Conservation (phyloP, 225 moss, liverwort and hornwort genomes). For the Asterella californica region DNA sequence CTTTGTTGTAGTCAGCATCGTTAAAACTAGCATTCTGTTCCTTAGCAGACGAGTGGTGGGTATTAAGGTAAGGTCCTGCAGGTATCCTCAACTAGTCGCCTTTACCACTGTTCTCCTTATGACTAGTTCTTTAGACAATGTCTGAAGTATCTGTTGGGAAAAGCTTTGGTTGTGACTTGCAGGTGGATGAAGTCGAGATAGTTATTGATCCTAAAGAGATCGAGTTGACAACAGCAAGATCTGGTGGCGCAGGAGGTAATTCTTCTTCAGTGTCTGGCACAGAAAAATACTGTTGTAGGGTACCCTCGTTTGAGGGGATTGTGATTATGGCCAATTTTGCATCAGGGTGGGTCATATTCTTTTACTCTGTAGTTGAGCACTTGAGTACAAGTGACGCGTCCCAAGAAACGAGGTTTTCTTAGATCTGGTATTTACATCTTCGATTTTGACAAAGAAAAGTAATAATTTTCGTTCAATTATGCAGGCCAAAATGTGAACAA, state of each 20-base stretch:
- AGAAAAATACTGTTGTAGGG: not conserved
- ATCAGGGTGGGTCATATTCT: not conserved
- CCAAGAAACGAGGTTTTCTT: not conserved
- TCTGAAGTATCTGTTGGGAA: not conserved
- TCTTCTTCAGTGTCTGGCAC: too few species aligned
- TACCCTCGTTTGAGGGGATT: not conserved
- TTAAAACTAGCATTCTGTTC: too few species aligned
- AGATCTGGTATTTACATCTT: too few species aligned
- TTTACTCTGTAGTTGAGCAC: not conserved
- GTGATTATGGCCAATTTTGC: not conserved
- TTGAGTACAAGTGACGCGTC: not conserved
- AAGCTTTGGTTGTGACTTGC: not conserved
- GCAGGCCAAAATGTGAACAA: conserved; percentile 99
- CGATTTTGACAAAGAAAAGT: not conserved
- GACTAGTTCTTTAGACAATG: not conserved
- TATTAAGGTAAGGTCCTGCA: too few species aligned
- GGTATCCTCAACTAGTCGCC: not conserved
- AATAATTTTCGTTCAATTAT: not conserved
- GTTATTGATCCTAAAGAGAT: conserved; percentile 97
- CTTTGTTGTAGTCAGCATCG: too few species aligned
- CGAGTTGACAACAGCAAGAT: conserved; percentile 89
- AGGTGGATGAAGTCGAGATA: conserved; percentile 98
- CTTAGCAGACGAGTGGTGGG: too few species aligned
- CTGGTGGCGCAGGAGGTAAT: conserved; percentile 96
- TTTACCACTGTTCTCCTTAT: not conserved